These are phyloP conservation scores for Lupinus albus DNA, from an alignment of 306 rosid genomes.

Conservation along the genomic window DNA sequence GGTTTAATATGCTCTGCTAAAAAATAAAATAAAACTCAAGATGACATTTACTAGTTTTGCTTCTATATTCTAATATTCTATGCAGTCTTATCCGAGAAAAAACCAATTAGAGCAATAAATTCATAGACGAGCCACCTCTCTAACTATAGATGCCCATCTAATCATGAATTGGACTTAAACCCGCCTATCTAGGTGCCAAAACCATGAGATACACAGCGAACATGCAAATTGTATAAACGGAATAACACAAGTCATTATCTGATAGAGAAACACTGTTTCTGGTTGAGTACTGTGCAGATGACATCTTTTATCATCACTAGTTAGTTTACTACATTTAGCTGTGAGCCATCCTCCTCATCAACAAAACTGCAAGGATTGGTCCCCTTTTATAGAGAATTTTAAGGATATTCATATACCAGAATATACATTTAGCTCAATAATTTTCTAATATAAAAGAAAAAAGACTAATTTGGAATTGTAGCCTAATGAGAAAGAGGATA, in stretches of 20 bases:
- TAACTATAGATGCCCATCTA: neutral
- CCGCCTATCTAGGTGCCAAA: neutral
- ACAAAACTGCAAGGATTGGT: constrained; percentile 3
- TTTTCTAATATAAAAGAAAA: constrained; percentile 19
- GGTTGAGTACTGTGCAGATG: constrained; percentile 8
- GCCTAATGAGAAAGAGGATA: constrained; percentile 33
- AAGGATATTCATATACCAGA: constrained; percentile 29
- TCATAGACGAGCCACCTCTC: neutral
- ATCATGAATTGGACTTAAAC: neutral
- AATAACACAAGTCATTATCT: neutral
- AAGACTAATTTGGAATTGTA: neutral
- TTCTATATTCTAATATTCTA: constrained; percentile 9
- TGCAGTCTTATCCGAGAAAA: neutral
- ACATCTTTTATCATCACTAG: neutral
- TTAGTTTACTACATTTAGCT: neutral
- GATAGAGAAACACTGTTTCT: neutral
- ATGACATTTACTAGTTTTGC: constrained; percentile 18
- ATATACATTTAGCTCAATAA: constrained; percentile 15
- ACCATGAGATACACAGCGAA: neutral
- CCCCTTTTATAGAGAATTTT: neutral
- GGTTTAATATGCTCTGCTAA: constrained; percentile 18
- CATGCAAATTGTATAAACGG: neutral
- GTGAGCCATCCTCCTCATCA: constrained; percentile 7
- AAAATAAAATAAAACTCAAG: constrained; percentile 26
- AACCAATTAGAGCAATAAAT: neutral